phyloP scores from a whole-genome alignment of 805 yeast species.

The Candida dajiaensis region DNA sequence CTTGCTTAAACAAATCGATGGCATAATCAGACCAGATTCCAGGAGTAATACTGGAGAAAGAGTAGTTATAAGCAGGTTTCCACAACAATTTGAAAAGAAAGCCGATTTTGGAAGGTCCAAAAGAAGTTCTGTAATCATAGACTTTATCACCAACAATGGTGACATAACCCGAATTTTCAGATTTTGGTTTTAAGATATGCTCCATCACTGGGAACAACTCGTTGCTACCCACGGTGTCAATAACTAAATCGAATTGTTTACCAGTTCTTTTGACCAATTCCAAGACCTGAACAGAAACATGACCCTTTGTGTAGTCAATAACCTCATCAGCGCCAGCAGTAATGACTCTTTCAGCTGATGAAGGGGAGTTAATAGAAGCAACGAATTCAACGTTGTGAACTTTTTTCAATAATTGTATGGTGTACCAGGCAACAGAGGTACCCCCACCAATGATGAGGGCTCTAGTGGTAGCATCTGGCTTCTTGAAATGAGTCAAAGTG shows the following conservation, averaged over 20 bases:
- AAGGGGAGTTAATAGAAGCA: conserved; percentile 49
- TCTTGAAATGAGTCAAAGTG: conserved; percentile 27
- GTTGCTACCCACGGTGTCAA: conserved; percentile 61
- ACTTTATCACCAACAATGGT: conserved; percentile 54
- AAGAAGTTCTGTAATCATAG: conserved; percentile 20
- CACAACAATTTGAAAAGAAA: conserved; percentile 10
- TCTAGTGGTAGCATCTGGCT: conserved; percentile 36
- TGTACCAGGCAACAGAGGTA: conserved; percentile 57
- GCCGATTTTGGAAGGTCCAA: conserved; percentile 1
- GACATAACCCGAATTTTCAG: conserved; percentile 42
- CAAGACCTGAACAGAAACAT: conserved; percentile 27
- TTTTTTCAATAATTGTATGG: conserved; percentile 51
- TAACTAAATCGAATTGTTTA: conserved; percentile 51
- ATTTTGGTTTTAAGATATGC: conserved; percentile 38
- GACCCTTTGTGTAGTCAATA: conserved; percentile 50
- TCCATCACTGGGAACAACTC: conserved; percentile 40
- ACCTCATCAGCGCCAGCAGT: conserved; percentile 52
- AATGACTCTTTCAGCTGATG: conserved; percentile 38
- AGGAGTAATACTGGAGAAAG: conserved; percentile 11
- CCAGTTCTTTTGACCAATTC: conserved; percentile 24
- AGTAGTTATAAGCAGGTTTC: conserved; percentile 24
- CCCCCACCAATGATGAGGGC: conserved; percentile 71
- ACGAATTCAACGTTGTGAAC: conserved; percentile 41
- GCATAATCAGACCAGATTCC: conserved; percentile 27
- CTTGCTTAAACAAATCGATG: conserved; percentile 31